Percentiles rank a stretch among this genome's conserved stretches.
phyloP scores from a whole-genome alignment of 179 eudicot species.

The Silene coronaria region DNA sequence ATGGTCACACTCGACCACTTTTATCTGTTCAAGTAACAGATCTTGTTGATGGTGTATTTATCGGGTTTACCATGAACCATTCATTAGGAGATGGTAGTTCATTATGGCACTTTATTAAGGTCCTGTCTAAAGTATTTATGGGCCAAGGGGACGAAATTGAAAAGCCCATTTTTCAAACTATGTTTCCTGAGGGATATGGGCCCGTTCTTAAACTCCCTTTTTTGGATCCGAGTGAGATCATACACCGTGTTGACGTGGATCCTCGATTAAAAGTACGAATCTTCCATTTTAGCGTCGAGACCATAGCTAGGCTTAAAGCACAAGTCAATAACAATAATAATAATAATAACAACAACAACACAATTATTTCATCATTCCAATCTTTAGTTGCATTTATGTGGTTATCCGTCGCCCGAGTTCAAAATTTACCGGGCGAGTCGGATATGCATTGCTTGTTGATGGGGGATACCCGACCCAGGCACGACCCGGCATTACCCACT shows the following conservation, averaged over 20 bases:
- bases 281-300: background rate
- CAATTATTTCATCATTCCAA: conserved; percentile 12
- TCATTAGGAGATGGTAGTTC: conserved; percentile 8
- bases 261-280: background rate
- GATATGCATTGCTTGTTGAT: conserved; percentile 5
- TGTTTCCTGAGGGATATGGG: conserved; percentile 12
- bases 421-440: background rate
- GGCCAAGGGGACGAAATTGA: background rate
- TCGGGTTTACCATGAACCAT: conserved; percentile 18
- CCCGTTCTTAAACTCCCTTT: conserved; percentile 9
- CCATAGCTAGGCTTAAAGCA: conserved; percentile 5
- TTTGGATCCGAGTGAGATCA: conserved; percentile 4
- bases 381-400: conserved; percentile 14
- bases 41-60: conserved; percentile 15
- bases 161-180: conserved; percentile 6
- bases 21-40: conserved; percentile 13
- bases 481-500: background rate
- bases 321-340: background rate
- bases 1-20: conserved; percentile 7
- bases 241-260: conserved; percentile 6
- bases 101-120: conserved; percentile 8
- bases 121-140: conserved; percentile 9
- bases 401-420: conserved; percentile 9
- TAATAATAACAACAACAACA: background rate
- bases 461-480: conserved; percentile 10